Evolutionary conservation across 1,139 yeast species (phyloP).

Genomic region (Candida glucosophila): DNA sequence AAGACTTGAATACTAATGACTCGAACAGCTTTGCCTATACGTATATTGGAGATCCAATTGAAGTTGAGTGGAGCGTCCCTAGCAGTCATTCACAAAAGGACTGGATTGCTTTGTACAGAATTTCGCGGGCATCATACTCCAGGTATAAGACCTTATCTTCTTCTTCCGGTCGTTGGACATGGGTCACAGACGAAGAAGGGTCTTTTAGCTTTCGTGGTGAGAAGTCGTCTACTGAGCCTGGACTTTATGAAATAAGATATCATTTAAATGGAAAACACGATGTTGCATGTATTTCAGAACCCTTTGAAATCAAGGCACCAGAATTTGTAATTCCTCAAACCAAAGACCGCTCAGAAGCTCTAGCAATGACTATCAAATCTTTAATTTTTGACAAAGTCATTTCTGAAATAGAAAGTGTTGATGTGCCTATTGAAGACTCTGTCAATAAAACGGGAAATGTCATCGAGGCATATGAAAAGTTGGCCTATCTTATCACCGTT

Average conservation of each 20-base stretch:
- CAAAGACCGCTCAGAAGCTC: slow-evolving; percentile 12
- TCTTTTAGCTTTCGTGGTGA: slow-evolving; percentile 42
- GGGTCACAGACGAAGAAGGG: slow-evolving; percentile 40
- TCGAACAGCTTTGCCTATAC: slow-evolving; percentile 15
- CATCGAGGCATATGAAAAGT: slow-evolving; percentile 22
- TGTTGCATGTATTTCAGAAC: slow-evolving; percentile 58
- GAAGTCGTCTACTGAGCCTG: slow-evolving; percentile 58
- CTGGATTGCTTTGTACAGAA: slow-evolving; percentile 75
- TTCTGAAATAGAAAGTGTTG: slow-evolving; percentile 14
- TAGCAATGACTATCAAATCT: slow-evolving; percentile 24
- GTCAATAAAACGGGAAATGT: slow-evolving; percentile 21
- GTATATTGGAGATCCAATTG: slow-evolving; percentile 46
- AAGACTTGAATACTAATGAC: slow-evolving; percentile 12
- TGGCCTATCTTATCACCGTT: slow-evolving; percentile 26
- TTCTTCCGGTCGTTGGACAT: slow-evolving; percentile 67
- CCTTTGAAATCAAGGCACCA: slow-evolving; percentile 55
- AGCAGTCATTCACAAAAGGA: slow-evolving; percentile 37
- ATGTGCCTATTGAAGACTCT: slow-evolving; percentile 18
- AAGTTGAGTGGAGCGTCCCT: slow-evolving; percentile 52
- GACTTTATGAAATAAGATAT: slow-evolving; percentile 70
- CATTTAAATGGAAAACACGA: slow-evolving; percentile 66
- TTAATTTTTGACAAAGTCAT: slow-evolving; percentile 26
- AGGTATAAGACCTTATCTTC: slow-evolving; percentile 53
- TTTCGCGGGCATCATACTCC: slow-evolving; percentile 53
- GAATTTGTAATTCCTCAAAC: slow-evolving; percentile 27